Evolutionary conservation across 2,329 filamentous ascomycete species (phyloP).

Genomic region (Pestalotiopsis sp.): DNA sequence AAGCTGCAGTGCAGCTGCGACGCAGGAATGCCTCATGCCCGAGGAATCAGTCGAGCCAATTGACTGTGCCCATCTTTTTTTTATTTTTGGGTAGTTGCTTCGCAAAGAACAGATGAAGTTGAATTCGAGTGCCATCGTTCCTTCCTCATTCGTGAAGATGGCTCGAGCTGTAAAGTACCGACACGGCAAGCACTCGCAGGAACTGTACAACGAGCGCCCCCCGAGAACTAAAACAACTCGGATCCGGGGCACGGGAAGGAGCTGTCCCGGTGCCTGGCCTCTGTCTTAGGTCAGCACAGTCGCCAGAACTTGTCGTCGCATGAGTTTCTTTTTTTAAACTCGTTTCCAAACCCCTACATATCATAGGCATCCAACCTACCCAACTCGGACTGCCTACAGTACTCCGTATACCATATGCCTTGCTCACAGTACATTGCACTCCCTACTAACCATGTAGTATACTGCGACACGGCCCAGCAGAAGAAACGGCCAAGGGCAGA

Average conservation of each 20-base stretch:
- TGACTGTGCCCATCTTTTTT: no score
- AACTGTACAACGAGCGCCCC: not conserved
- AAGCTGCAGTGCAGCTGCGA: no score
- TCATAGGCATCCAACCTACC: no score
- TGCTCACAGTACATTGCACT: not conserved
- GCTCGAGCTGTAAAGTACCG: no score
- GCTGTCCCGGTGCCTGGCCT: slow-evolving; percentile 3
- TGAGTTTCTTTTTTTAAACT: slow-evolving; percentile 7
- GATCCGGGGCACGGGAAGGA: slow-evolving; percentile 5
- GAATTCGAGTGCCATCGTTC: no score
- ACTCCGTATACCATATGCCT: no score
- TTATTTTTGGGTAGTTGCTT: no score
- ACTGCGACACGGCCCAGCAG: not conserved
- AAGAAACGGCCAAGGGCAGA: not conserved
- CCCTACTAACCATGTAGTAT: not conserved
- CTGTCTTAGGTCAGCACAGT: slow-evolving; percentile 1
- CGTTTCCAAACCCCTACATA: not conserved
- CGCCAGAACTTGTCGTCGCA: not conserved
- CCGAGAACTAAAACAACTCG: slow-evolving; percentile 6
- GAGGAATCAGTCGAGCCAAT: no score
- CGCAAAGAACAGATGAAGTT: no score
- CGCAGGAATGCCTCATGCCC: no score
- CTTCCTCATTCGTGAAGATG: no score
- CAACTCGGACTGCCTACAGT: no score
- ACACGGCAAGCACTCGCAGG: not conserved